Percentiles rank a stretch among this genome's conserved stretches.
Conservation (phyloP, 2,329 filamentous ascomycete species). For the Botrytis galanthina region DNA sequence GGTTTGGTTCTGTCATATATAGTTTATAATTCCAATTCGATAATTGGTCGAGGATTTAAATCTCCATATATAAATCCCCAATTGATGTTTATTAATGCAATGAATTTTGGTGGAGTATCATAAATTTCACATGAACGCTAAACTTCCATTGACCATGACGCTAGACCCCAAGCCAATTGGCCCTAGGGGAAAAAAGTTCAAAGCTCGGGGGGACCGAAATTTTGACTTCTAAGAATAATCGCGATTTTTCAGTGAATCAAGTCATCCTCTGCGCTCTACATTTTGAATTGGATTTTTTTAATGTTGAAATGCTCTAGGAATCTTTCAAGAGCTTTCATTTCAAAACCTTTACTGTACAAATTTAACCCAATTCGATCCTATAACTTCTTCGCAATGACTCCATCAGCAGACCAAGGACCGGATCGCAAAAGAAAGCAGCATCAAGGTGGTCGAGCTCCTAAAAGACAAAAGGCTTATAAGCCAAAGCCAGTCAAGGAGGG, state of each 20-base stretch:
- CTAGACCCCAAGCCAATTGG: conserved; percentile 12
- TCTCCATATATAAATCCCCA: background rate
- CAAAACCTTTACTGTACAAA: background rate
- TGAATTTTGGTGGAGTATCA: conserved; percentile 1
- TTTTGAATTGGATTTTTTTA: conserved; percentile 33
- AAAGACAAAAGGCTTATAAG: conserved; percentile 55
- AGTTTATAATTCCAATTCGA: background rate
- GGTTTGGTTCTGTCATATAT: background rate
- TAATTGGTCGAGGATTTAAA: background rate
- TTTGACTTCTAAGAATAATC: background rate
- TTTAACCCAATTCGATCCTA: conserved; percentile 5
- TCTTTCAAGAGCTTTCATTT: conserved; percentile 8
- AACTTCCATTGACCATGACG: conserved; percentile 4
- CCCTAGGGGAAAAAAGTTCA: conserved; percentile 8
- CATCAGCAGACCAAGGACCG: conserved; percentile 15
- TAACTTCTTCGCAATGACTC: conserved; percentile 25
- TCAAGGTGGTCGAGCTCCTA: conserved; percentile 39
- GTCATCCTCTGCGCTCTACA: background rate
- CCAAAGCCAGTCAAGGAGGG: conserved; percentile 56
- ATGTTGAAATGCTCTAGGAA: conserved; percentile 21
- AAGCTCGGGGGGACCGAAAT: background rate
- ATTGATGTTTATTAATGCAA: conserved; percentile 7
- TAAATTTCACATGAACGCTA: conserved; percentile 9
- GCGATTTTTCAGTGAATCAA: background rate
- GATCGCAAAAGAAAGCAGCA: conserved; percentile 33